Conservation (phyloP, 768 basidiomycete species). For the Multifurca ochricompacta region DNA sequence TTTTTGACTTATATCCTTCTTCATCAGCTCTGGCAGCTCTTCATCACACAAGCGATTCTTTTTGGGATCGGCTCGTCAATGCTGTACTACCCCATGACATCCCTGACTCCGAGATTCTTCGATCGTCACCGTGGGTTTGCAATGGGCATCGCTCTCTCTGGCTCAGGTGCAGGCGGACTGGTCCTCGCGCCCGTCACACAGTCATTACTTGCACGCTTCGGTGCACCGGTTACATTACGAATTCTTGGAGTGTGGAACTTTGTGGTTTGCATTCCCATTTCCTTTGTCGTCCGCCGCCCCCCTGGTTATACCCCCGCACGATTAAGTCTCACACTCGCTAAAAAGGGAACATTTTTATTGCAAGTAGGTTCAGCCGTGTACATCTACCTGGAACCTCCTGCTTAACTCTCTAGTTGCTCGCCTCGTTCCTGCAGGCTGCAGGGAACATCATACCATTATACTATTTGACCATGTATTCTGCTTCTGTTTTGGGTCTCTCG, state of each 20-base stretch:
- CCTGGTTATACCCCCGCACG: conserved; percentile 24
- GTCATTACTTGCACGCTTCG: conserved; percentile 29
- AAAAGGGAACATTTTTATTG: conserved; percentile 35
- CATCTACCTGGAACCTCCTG: not conserved
- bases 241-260: conserved; percentile 38
- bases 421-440: conserved; percentile 37
- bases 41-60: conserved; percentile 35
- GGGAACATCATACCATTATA: conserved; percentile 40
- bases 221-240: conserved; percentile 31
- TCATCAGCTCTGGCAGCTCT: conserved; percentile 37
- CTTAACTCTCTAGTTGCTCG: conserved; percentile 28
- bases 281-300: conserved; percentile 29
- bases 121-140: conserved; percentile 39
- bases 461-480: conserved; percentile 37
- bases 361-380: conserved; percentile 26
- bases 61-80: conserved; percentile 38
- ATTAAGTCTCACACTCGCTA: conserved; percentile 32
- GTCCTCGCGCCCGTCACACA: conserved; percentile 36
- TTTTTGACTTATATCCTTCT: not conserved
- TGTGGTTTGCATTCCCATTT: conserved; percentile 31
- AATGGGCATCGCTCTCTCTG: conserved; percentile 37
- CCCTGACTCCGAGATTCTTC: conserved; percentile 36
- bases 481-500: conserved; percentile 33
- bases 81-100: conserved; percentile 39
- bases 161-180: conserved; percentile 37